Base-by-base conservation (phyloP, 352 stramenopile genomes). In the Aphanomyces euteiches region DNA sequence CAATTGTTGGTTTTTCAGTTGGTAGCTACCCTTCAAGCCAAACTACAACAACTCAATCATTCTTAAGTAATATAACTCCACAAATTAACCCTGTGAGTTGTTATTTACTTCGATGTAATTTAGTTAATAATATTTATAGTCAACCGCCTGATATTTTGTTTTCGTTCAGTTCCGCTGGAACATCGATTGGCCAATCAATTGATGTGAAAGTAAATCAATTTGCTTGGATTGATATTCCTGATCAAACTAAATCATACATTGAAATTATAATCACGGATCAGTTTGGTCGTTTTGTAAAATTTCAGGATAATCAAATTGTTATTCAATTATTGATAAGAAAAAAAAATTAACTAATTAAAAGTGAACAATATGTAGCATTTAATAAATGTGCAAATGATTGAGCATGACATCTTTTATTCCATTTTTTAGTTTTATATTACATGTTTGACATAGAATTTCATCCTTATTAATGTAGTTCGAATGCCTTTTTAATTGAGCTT, bases 61-160 rank as follows among this genome's bases (percentile, higher is more conserved):
- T 50, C 17, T 50, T 50, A n/a, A 50, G 43, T 50, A 50, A 12
- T 12, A 50, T n/a, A 50, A n/a, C 17, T 12, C 43, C 43, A n/a
- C 43, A 50, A n/a, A 50, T 50, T n/a, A 50, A 50, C 17, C 43
- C 43, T n/a, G 43, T 50, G 43, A 50, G 43, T 50, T n/a, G 17
- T n/a, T 50, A 50, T n/a, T 12, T 50, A 12, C 10, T 50, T 50
- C 43, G 43, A n/a, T 50, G 43, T 50, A 50, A 50, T n/a, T n/a
- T 50, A n/a, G 43, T 50, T n/a, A 50, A 50, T 12, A 50, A 50
- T 50, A 50, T n/a, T 50, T 50, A n/a, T n/a, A n/a, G 10, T n/a
- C 10, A n/a, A n/a, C 43, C 43, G 17, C 43, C 43, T n/a, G 43
- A 50, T 50, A n/a, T 50, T 50, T n/a, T 50, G 17, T n/a, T n/a